Evolutionary conservation across 1,284 basidiomycete species (phyloP).

Genomic region (Termitomyces sp.): DNA sequence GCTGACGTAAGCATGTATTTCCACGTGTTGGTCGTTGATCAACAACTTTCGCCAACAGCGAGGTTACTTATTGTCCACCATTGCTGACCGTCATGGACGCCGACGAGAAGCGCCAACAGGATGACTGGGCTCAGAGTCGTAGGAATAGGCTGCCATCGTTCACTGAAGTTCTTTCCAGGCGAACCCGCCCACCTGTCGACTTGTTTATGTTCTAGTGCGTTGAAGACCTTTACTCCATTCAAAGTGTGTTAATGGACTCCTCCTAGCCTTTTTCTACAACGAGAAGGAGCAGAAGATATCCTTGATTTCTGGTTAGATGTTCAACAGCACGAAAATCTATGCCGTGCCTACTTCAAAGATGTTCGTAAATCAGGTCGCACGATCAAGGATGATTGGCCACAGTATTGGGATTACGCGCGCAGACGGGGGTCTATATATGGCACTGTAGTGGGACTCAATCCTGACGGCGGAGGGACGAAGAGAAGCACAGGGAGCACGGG

Average conservation of each 20-base stretch:
- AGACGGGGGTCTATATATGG: conserved; percentile 87
- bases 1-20: conserved; percentile 29
- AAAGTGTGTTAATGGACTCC: not conserved
- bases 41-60: conserved; percentile 24
- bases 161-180: conserved; percentile 79
- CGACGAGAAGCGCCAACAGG: conserved; percentile 56
- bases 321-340: conserved; percentile 98
- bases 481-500: conserved; percentile 71
- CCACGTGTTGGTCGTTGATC: conserved; percentile 16
- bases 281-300: conserved; percentile 92
- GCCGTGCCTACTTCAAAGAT: conserved; percentile 98
- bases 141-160: conserved; percentile 74
- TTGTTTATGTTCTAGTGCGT: conserved; percentile 98
- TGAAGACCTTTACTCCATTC: not conserved
- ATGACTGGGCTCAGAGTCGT: conserved; percentile 64
- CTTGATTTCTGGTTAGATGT: conserved; percentile 99
- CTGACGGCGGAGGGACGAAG: conserved; percentile 49
- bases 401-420: conserved; percentile 90
- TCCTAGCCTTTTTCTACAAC: conserved; percentile 79
- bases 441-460: conserved; percentile 76
- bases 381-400: conserved; percentile 95
- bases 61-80: conserved; percentile 12
- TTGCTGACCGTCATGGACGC: conserved; percentile 40
- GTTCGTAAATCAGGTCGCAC: conserved; percentile 88
- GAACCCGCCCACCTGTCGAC: conserved; percentile 92